Percentiles rank a stretch among this genome's conserved stretches.
Conservation (phyloP, 73 alveolate genomes). For the Paramecium primaurelia region DNA sequence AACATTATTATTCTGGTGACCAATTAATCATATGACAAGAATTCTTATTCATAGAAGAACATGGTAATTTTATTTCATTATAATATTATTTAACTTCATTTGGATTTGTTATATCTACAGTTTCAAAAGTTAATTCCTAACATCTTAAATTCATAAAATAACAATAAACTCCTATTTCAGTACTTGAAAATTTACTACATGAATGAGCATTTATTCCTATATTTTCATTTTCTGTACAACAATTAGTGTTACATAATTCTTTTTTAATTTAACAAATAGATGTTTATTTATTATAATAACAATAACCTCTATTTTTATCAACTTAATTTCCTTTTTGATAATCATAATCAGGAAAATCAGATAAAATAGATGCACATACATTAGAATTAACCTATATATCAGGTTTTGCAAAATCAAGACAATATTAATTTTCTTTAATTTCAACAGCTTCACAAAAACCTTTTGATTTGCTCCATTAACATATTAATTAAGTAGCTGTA, state of each 20-base stretch:
- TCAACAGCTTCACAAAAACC: background rate
- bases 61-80: background rate
- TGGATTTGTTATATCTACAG: background rate
- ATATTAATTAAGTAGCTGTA: background rate
- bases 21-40: conserved; percentile 10
- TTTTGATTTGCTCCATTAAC: background rate
- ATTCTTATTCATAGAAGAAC: background rate
- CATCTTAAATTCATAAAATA: background rate
- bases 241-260: background rate
- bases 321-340: background rate
- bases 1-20: background rate
- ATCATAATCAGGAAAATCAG: background rate
- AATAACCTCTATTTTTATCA: background rate
- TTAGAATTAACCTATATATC: background rate
- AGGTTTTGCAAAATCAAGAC: background rate
- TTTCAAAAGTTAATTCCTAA: background rate
- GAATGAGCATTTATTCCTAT: background rate
- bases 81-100: background rate
- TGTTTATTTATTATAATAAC: background rate
- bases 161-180: background rate
- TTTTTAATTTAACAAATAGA: background rate
- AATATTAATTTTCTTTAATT: background rate
- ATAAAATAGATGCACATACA: background rate
- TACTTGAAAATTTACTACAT: conserved; percentile 7
- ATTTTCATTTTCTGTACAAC: background rate